Conservation (phyloP, 169 alveolate genomes). For the Plasmodium vinckei region DNA sequence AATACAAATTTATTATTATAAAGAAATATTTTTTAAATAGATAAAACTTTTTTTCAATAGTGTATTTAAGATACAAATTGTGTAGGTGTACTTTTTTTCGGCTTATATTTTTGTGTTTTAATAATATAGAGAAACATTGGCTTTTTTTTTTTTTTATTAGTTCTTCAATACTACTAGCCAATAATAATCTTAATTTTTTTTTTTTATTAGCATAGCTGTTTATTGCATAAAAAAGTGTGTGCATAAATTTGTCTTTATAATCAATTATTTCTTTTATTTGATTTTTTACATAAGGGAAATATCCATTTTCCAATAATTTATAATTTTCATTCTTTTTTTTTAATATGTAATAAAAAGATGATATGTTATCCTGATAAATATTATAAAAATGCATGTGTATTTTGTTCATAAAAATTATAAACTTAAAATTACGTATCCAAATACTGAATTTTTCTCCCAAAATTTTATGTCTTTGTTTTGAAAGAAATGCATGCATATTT, state of each 20-base stretch:
- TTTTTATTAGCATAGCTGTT: background rate
- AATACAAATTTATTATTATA: slow-evolving; percentile 32
- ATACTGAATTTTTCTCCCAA: slow-evolving; percentile 2
- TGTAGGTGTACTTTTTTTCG: slow-evolving; percentile 12
- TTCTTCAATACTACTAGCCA: background rate
- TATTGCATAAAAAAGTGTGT: background rate
- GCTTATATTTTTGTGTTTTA: slow-evolving; percentile 26
- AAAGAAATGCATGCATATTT: background rate
- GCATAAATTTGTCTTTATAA: background rate
- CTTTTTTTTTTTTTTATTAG: background rate
- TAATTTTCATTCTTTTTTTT: slow-evolving; percentile 43
- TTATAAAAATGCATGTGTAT: slow-evolving; percentile 24
- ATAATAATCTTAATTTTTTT: background rate
- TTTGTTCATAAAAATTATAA: slow-evolving; percentile 13
- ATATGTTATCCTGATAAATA: slow-evolving; percentile 27
- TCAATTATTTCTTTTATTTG: slow-evolving; percentile 14
- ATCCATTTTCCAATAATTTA: slow-evolving; percentile 6
- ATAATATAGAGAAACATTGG: slow-evolving; percentile 4
- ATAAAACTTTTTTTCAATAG: slow-evolving; percentile 25
- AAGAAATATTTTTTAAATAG: slow-evolving; percentile 24
- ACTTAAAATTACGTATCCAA: slow-evolving; percentile 35
- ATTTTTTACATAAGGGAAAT: slow-evolving; percentile 16
- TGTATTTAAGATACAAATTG: slow-evolving; percentile 13
- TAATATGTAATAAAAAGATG: slow-evolving; percentile 30
- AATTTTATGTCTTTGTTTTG: background rate